Evolutionary conservation across 75 land plant species (phyloP), one percentile per base, ranked within the genome.

Genomic region (Pinus tabuliformis): DNA sequence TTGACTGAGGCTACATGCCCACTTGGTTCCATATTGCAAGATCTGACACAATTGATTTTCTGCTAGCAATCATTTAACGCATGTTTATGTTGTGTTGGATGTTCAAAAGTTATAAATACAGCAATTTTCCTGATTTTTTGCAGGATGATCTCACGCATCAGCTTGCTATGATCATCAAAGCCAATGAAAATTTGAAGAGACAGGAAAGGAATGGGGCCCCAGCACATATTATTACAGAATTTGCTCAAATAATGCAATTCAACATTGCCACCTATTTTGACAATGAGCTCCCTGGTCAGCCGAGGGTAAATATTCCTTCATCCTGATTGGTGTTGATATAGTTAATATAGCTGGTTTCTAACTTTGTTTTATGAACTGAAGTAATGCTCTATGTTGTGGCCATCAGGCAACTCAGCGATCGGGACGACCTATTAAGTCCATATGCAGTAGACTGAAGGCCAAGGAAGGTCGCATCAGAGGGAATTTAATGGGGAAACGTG

Each of bases 141-240:
- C 73, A 96, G 99, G 99, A 97, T 80, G 99, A 97, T 82, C 81
- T 97, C 70, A 97, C 99, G 15, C 96, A 97, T 89, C 96, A 93
- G 81, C 82, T 97, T 71, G 99, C 96, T 11, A 97, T 93, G 98
- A 95, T 97, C 30, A 95, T 97, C n/a, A 83, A 98, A 45, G 90
- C 89, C 78, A 97, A 95, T 78, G 95, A 97, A 76, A 93, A 90
- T 65, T 75, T 97, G 83, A 95, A 84, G 79, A 49, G 9, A 11
- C 54, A 49, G 54, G 98, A 97, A 78, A 90, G 93, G 54, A 91
- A 93, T 83, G 98, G 98, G 16, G 87, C 96, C 58, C 96, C 99
- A 45, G 90, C 98, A 26, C 99, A 97, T 71, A 86, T 97, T 73
- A 95, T 97, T 20, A 88, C 90, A 12, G 99, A 97, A 66, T 95